Percentiles rank a stretch among this genome's conserved stretches.
phyloP scores from a whole-genome alignment of 805 yeast genomes.

The Grigorovia jiainica region DNA sequence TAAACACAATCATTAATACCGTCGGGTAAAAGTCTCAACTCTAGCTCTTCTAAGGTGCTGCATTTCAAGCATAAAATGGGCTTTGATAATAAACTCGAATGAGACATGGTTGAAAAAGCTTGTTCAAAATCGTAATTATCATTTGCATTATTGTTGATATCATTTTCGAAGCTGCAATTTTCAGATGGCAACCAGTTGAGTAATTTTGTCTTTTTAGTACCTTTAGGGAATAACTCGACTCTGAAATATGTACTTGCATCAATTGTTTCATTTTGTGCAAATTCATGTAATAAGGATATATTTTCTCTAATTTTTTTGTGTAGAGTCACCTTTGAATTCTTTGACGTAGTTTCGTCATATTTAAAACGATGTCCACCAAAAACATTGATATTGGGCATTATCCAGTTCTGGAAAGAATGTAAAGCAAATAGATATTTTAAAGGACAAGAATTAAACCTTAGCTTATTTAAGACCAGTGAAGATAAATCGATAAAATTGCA shows the following conservation, averaged over 20 bases:
- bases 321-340: conserved; percentile 6
- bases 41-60: conserved; percentile 11
- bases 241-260: conserved; percentile 21
- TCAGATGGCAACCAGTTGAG: conserved; percentile 20
- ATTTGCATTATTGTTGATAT: not conserved
- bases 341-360: conserved; percentile 12
- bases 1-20: conserved; percentile 7
- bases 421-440: conserved; percentile 13
- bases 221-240: conserved; percentile 16
- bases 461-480: conserved; percentile 10
- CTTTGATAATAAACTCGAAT: conserved; percentile 1
- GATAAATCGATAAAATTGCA: conserved; percentile 19
- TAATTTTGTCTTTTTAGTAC: conserved; percentile 12
- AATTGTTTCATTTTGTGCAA: conserved; percentile 13
- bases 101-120: not conserved
- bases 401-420: conserved; percentile 22
- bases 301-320: conserved; percentile 9
- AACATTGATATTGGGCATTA: conserved; percentile 10
- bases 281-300: conserved; percentile 11
- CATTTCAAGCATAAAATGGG: conserved; percentile 18
- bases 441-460: conserved; percentile 6
- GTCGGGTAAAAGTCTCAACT: conserved; percentile 10
- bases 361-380: conserved; percentile 22
- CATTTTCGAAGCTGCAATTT: not conserved
- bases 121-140: not conserved